These are phyloP conservation scores for Fraxinus sp. DNA, from an alignment of 305 asterid genomes.

Conservation along the genomic window DNA sequence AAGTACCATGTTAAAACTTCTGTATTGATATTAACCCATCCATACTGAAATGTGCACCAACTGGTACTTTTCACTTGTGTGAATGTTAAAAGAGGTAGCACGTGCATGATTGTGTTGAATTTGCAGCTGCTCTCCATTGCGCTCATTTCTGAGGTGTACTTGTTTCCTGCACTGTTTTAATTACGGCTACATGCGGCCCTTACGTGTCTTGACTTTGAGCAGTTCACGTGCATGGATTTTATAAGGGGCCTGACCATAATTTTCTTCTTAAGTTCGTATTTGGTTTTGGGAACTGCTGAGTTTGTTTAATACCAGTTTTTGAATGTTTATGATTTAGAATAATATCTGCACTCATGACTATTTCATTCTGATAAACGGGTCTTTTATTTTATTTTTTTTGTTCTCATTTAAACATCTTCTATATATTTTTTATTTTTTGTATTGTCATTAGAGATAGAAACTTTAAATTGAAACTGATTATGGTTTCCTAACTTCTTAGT, in stretches of 20 bases:
- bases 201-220: constrained; percentile 20
- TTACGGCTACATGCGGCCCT: not conserved
- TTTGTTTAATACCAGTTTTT: not conserved
- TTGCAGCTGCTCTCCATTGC: not conserved
- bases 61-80: constrained; percentile 5
- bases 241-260: not conserved
- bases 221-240: not conserved
- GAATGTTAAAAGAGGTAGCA: constrained; percentile 9
- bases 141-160: constrained; percentile 1
- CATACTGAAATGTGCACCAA: not conserved
- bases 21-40: constrained; percentile 4
- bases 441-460: not conserved
- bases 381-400: not conserved
- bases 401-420: not conserved
- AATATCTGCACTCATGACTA: not conserved
- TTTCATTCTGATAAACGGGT: not conserved
- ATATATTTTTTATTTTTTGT: not conserved
- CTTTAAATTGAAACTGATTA: not conserved
- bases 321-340: not conserved
- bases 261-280: not conserved
- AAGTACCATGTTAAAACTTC: constrained; percentile 26
- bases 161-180: not conserved
- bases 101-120: constrained; percentile 13
- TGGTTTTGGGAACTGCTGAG: not conserved
- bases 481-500: not conserved